These are phyloP conservation scores for Entonaema liquescens DNA, from an alignment of 495 filamentous ascomycete species.

Conservation along the genomic window DNA sequence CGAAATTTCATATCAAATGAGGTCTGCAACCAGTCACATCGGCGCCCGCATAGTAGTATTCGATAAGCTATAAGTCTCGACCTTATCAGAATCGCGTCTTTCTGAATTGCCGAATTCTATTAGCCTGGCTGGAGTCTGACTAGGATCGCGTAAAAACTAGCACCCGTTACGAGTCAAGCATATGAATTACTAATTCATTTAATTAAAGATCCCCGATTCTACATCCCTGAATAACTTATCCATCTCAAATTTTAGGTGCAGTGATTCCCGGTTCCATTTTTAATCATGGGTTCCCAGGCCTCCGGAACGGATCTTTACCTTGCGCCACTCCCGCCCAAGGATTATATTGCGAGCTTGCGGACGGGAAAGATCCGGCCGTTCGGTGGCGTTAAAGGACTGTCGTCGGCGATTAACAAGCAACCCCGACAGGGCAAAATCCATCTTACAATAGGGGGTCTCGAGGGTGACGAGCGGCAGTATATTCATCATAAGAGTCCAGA, in stretches of 20 bases:
- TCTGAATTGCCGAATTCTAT: constrained; percentile 9
- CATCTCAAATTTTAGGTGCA: background rate
- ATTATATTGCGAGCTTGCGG: constrained; percentile 55
- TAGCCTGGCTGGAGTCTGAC: constrained; percentile 1
- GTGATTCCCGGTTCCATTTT: background rate
- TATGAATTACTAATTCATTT: background rate
- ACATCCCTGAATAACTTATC: background rate
- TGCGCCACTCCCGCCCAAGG: constrained; percentile 61
- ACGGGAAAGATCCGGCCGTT: constrained; percentile 53
- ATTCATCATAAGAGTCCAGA: constrained; percentile 51
- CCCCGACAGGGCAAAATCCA: constrained; percentile 44
- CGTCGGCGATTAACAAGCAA: constrained; percentile 56
- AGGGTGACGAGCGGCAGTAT: constrained; percentile 55
- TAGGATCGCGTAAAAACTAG: constrained; percentile 19
- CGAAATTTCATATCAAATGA: too few species aligned
- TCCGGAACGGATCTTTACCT: constrained; percentile 72
- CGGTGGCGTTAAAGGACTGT: constrained; percentile 40
- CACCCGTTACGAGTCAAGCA: constrained; percentile 24
- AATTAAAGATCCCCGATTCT: background rate
- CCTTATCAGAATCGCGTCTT: constrained; percentile 19
- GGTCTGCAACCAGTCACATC: background rate
- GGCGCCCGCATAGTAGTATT: background rate
- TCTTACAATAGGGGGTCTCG: constrained; percentile 47
- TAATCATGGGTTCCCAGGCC: constrained; percentile 54
- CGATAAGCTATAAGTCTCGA: constrained; percentile 3